Evolutionary conservation across 176 grass and related monocot genomes (phyloP), one percentile per base, ranked within the genome.

Genomic region (sorghum (Sorghum bicolor)): DNA sequence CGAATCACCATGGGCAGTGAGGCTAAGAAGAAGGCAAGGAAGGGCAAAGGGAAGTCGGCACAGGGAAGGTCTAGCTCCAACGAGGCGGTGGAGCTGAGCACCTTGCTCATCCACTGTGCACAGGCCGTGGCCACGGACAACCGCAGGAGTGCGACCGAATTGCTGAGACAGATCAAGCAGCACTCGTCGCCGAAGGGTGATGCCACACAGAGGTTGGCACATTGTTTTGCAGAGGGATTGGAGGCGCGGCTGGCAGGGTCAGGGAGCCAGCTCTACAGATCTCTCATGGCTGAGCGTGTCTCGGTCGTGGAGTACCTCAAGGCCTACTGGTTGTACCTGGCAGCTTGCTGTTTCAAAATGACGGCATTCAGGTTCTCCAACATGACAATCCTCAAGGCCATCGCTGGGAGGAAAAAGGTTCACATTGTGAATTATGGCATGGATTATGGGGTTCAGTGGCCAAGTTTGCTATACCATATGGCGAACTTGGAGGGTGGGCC

Each of bases 21-120:
- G 8, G 50, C 67, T 5, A 64, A 44, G 26, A 62, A 40, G 33
- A 80, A 63, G 12, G 25, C 60, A 11, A 76, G 38, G 29, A 76
- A 39, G 16, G 38, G 36, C 26, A 67, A 19, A 45, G 19, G 64
- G 33, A 83, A 78, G 47, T 70, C 60, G 5, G 16, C 29, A 6
- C 64, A 79, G 34, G 74, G 86, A 14, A 88, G 69, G 43, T 28
- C 25, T 1, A 19, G 76, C 4, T 12, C 68, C 2, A n/a, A n/a
- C 20, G 80, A 79, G 61, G 82, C 76, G n/a, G 93, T 92, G 16
- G 93, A 92, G 82, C 80, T 92, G 64, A 72, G 76, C 67, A 92
- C 93, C 43, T 70, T 95, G 82, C 85, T 95, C 41, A 85, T 92
- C 83, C 90, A 90, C 47, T 92, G 93, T 12, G 90, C 88, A 33